Evolutionary conservation across 2,329 filamentous ascomycete genomes (phyloP).

Genomic region (Aureobasidium vineae): DNA sequence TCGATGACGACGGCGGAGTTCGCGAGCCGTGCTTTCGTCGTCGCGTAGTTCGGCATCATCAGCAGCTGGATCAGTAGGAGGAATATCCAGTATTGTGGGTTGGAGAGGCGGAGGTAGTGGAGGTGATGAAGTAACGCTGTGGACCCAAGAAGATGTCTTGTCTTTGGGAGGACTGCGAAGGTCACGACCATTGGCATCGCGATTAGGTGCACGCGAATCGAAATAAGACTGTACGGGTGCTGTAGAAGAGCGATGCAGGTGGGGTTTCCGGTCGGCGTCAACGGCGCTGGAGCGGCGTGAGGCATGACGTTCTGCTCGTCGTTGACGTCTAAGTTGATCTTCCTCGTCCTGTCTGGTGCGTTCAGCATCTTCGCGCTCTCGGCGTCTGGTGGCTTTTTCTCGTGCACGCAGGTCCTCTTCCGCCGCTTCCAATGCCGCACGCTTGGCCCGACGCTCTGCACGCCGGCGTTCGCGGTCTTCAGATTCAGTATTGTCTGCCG

Average conservation of each 20-base stretch:
- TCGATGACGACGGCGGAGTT: conserved; percentile 34
- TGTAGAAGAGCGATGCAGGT: conserved; percentile 36
- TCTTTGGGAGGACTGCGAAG: conserved; percentile 39
- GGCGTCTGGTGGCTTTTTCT: conserved; percentile 34
- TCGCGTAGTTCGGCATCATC: conserved; percentile 33
- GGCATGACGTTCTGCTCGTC: conserved; percentile 33
- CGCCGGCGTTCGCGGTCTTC: conserved; percentile 31
- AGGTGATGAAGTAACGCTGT: conserved; percentile 47
- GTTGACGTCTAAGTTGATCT: conserved; percentile 11
- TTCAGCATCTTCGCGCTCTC: conserved; percentile 36
- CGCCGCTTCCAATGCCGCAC: conserved; percentile 44
- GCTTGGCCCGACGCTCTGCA: conserved; percentile 38
- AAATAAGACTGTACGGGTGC: conserved; percentile 47
- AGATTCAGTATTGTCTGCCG: conserved; percentile 37
- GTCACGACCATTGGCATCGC: conserved; percentile 34
- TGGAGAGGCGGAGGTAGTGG: conserved; percentile 48
- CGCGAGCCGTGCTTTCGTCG: conserved; percentile 34
- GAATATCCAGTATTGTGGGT: conserved; percentile 49
- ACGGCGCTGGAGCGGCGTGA: conserved; percentile 25
- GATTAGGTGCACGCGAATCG: conserved; percentile 45
- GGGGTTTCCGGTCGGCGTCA: conserved; percentile 33
- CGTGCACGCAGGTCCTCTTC: conserved; percentile 39
- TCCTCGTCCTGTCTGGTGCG: conserved; percentile 28
- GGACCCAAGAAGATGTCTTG: conserved; percentile 53
- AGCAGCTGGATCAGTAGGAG: conserved; percentile 31